Evolutionary conservation across 1,284 basidiomycete species (phyloP), one percentile per base, ranked within the genome.

Genomic region (Cerioporus squamosus): DNA sequence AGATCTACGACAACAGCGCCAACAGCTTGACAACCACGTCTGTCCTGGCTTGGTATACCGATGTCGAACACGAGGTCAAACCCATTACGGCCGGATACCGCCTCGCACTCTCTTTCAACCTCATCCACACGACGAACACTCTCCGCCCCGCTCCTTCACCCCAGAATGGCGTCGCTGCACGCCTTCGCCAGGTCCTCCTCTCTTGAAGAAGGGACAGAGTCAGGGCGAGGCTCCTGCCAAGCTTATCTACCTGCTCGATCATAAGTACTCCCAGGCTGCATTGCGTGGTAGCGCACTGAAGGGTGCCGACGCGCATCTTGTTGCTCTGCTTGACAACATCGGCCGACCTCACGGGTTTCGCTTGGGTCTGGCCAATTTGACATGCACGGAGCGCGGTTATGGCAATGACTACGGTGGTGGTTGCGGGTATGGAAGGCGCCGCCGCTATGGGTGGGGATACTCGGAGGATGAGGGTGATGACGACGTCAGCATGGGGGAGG

Each of bases 31-130:
- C 67, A 4, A 63, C 66, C 6, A 78, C 77, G 0, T 68, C 74
- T 2, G 70, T 80, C 7, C 66, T 82, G 6, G 73, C 80, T 0
- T 82, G 81, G 79, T 83, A 81, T 59, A 79, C 78, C 5, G 79
- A 80, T 55, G 80, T 81, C 36, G 65, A 67, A 22, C 78, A 80
- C 55, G 77, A 79, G 65, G 72, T 82, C 50, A 76, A 80, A 56
- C 75, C 76, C 3, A 68, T 83, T 38, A 77, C 74, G 2, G 70
- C 72, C 23, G 81, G 80, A 1, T 78, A 77, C 52, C 78, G 77
- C 7, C 70, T 82, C 14, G 80, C 78, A 0, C 74, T 84, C 7
- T 75, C 77, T 0, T 82, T 79, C 66, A 79, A 82, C 55, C 73
- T 82, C 47, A 42, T 66, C 3, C 62, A 66, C 33, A 66, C 66